Evolutionary conservation across 1,284 basidiomycete genomes (phyloP).

Genomic region (Fomitiporia mediterranea): DNA sequence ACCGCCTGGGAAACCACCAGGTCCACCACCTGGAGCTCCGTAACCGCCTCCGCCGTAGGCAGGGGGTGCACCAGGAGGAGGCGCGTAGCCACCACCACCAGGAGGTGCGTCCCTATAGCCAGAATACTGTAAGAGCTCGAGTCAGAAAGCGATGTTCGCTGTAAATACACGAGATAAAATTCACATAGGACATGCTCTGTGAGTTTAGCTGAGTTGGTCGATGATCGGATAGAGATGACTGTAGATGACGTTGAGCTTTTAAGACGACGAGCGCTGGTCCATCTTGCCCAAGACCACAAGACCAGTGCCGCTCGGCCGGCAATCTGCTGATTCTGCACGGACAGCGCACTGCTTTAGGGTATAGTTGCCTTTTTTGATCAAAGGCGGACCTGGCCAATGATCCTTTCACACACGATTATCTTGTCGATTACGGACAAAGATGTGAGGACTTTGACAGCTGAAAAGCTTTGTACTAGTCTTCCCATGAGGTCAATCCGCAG

Average conservation of each 20-base stretch:
- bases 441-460: too few species aligned
- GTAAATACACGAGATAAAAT: background rate
- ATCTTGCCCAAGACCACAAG: too few species aligned
- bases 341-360: background rate
- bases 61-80: slow-evolving; percentile 6
- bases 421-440: too few species aligned
- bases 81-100: slow-evolving; percentile 12
- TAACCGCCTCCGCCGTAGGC: slow-evolving; percentile 16
- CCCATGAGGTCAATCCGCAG: too few species aligned
- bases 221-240: slow-evolving; percentile 2
- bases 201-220: background rate
- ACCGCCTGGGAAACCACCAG: slow-evolving; percentile 26
- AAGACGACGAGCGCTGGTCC: background rate
- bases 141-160: background rate
- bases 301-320: background rate
- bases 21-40: slow-evolving; percentile 27
- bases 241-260: background rate
- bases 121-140: background rate
- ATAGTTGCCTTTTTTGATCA: background rate
- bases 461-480: too few species aligned
- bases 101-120: slow-evolving; percentile 9
- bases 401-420: too few species aligned
- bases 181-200: slow-evolving; percentile 11
- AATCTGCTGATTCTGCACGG: too few species aligned
- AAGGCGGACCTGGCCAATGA: too few species aligned